Evolutionary conservation across 2,329 filamentous ascomycete species (phyloP).

Genomic region (Talaromyces sp.): DNA sequence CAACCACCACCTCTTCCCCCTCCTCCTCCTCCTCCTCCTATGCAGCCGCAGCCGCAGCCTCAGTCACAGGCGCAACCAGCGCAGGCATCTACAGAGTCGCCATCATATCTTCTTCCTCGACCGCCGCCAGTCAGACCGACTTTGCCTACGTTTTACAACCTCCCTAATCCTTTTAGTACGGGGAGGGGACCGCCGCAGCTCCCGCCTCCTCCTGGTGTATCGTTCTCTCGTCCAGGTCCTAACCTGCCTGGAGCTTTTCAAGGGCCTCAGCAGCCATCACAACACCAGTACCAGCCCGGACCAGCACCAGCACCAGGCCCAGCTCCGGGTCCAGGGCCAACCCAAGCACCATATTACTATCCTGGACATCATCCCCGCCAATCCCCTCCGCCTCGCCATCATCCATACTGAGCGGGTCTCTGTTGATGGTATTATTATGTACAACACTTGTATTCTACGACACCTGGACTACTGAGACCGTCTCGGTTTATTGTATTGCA

Average conservation of each 20-base stretch:
- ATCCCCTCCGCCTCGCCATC: background rate
- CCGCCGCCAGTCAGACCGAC: conserved; percentile 27
- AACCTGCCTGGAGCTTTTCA: conserved; percentile 13
- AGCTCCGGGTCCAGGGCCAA: background rate
- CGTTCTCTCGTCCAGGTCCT: conserved; percentile 27
- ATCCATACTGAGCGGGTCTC: background rate
- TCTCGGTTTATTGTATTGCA: background rate
- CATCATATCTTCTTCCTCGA: conserved; percentile 24
- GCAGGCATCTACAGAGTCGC: conserved; percentile 26
- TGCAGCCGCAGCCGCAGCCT: conserved; percentile 11
- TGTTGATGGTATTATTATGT: background rate
- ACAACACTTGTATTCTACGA: background rate
- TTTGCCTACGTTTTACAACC: conserved; percentile 27
- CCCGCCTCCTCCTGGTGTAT: conserved; percentile 34
- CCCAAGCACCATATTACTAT: conserved; percentile 1
- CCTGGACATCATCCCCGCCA: background rate
- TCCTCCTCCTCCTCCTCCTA: conserved; percentile 24
- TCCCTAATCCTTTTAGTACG: conserved; percentile 34
- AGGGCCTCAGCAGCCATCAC: conserved; percentile 13
- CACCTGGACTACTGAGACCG: background rate
- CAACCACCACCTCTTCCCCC: conserved; percentile 13
- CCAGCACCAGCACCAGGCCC: background rate
- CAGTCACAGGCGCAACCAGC: conserved; percentile 15
- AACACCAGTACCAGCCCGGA: conserved; percentile 17
- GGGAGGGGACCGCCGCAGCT: conserved; percentile 31